Evolutionary conservation across 164 flowering plant species (phyloP).

Genomic region (Buxus sempervirens): DNA sequence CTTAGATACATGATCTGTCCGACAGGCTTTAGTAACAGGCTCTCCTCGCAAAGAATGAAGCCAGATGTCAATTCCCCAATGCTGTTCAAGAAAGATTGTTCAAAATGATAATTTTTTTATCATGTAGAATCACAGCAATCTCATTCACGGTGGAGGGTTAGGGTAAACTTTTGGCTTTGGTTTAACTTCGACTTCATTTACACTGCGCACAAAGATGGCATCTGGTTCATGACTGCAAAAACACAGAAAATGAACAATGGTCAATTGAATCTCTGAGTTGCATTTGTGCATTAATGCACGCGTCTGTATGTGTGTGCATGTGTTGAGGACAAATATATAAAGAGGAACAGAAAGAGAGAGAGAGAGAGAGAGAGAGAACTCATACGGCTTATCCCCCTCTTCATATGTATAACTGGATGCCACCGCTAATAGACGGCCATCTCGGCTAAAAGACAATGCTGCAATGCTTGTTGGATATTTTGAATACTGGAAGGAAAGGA

Average conservation of each 20-base stretch:
- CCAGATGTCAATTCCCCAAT: background rate
- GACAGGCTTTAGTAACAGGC: too few relatives aligned
- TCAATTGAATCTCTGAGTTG: too few relatives aligned
- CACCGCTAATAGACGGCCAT: slow-evolving; percentile 84
- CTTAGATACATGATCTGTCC: background rate
- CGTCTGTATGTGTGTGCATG: background rate
- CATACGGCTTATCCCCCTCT: slow-evolving; percentile 89
- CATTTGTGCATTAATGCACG: too few relatives aligned
- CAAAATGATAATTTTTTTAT: slow-evolving; percentile 1
- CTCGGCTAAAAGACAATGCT: slow-evolving; percentile 90
- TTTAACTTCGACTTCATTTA: slow-evolving; percentile 92
- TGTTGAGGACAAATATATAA: too few relatives aligned
- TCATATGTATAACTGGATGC: slow-evolving; percentile 94
- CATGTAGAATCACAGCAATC: background rate
- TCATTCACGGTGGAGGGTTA: slow-evolving; percentile 38
- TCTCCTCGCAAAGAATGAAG: too few relatives aligned
- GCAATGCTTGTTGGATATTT: slow-evolving; percentile 88
- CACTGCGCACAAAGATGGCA: slow-evolving; percentile 78
- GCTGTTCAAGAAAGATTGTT: background rate
- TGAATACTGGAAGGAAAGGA: slow-evolving; percentile 62
- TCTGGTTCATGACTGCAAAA: slow-evolving; percentile 92
- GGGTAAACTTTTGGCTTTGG: slow-evolving; percentile 87
- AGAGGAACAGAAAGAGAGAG: background rate
- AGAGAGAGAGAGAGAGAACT: slow-evolving; percentile 10
- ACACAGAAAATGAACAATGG: background rate